Evolutionary conservation across 1,284 basidiomycete genomes (phyloP), one percentile per base, ranked within the genome.

Genomic region (Cutaneotrichosporon sp.): DNA sequence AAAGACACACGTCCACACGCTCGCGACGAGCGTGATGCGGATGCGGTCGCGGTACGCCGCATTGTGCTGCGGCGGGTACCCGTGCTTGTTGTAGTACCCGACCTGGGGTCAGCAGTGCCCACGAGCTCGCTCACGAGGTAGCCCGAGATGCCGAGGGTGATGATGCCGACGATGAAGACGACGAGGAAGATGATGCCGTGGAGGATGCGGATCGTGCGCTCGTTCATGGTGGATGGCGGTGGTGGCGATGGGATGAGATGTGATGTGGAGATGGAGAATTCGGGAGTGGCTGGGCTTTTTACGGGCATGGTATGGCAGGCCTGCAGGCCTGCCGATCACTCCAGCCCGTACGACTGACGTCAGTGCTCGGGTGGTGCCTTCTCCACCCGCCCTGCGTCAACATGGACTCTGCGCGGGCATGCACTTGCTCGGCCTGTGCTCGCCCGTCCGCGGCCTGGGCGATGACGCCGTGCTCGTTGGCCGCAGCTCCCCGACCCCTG

Each of bases 31-130:
- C 9, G 77, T 53, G 58, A 82, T 78, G 51, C 80, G 70, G 54
- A 80, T 77, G 24, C 81, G 69, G 61, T 79, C 80, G 24, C 74
- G 72, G 72, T 80, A 80, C 0, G 58, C 57, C 4, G 33, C 53
- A 22, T 65, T 72, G 57, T 74, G 70, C 31, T 64, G 58, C 13
- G 67, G 64, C 13, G 80, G 80, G 69, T 81, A 80, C 1, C 76
- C 77, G 11, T 68, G 49, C 20, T 68, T 64, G 63, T 76, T 74
- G 72, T 79, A 81, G 56, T 71, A 63, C 6, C 54, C 54, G 10
- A 57, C 51, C 51, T 53, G 33, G 22, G 10, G n/a, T 50, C 49
- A 50, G 29, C n/a, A 2, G n/a, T 31, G 18, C 11, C 10, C 20
- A 11, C 2, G 2, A 18, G 14, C 20, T 13, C 20, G 10, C 34